Conservation (phyloP, 495 filamentous ascomycete species). For the Hypoxylon perforatum region DNA sequence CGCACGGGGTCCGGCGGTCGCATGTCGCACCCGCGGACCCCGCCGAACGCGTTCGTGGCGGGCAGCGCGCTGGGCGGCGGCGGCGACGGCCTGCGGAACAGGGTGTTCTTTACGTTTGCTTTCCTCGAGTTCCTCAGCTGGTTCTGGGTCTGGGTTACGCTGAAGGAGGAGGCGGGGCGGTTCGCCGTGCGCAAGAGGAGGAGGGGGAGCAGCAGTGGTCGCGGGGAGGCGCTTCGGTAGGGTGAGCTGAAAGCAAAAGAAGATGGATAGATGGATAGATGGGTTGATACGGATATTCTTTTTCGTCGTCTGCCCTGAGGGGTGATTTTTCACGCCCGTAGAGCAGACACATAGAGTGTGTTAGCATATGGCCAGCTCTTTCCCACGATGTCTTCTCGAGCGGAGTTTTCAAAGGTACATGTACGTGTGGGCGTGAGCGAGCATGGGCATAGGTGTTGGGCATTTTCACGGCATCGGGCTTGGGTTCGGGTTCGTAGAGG, state of each 20-base stretch:
- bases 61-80: slow-evolving; percentile 49
- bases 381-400: background rate
- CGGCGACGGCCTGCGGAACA: slow-evolving; percentile 75
- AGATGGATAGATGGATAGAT: no score
- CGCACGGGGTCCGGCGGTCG: slow-evolving; percentile 22
- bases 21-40: slow-evolving; percentile 43
- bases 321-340: no score
- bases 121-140: slow-evolving; percentile 87
- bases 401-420: slow-evolving; percentile 18
- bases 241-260: no score
- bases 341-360: no score
- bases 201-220: slow-evolving; percentile 39
- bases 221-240: background rate
- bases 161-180: slow-evolving; percentile 61
- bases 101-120: slow-evolving; percentile 83
- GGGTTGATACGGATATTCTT: no score
- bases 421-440: slow-evolving; percentile 17
- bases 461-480: slow-evolving; percentile 24
- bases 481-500: slow-evolving; percentile 10
- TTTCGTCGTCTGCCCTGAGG: no score
- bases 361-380: background rate
- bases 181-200: slow-evolving; percentile 49
- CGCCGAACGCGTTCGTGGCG: slow-evolving; percentile 9
- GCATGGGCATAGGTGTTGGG: slow-evolving; percentile 15
- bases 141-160: slow-evolving; percentile 80